Conservation (phyloP, 1,284 basidiomycete species). For the Pseudozyma thailandica region DNA sequence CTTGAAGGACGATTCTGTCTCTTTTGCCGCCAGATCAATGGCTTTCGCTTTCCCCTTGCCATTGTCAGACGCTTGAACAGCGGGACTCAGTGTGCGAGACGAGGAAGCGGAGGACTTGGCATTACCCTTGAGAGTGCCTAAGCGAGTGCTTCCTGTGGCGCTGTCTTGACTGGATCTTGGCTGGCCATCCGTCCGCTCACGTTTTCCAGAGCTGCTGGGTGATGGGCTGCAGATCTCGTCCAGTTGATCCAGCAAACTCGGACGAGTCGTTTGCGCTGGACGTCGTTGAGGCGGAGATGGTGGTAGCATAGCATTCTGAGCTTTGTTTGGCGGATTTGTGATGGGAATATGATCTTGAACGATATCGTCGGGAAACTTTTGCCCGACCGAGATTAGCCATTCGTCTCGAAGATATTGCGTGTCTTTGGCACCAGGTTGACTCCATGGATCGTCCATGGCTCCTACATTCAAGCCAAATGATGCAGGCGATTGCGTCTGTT, state of each 20-base stretch:
- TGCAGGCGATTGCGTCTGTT: conserved; percentile 2
- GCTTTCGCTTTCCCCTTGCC: too few species aligned
- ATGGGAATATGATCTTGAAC: conserved; percentile 6
- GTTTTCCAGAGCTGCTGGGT: conserved; percentile 5
- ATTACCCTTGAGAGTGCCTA: background rate
- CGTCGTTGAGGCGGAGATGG: background rate
- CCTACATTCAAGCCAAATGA: conserved; percentile 24
- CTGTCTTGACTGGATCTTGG: background rate
- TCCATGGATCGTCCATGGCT: conserved; percentile 14
- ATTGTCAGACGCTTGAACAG: background rate
- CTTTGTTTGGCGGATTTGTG: background rate
- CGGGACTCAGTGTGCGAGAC: background rate
- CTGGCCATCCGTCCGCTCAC: background rate
- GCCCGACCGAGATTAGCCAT: conserved; percentile 35
- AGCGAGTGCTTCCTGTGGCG: background rate
- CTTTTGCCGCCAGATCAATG: background rate
- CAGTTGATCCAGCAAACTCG: conserved; percentile 34
- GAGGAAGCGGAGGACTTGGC: background rate
- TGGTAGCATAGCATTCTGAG: background rate
- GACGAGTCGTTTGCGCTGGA: background rate
- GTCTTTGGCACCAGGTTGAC: conserved; percentile 12
- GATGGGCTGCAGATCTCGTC: conserved; percentile 32
- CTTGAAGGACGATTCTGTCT: background rate
- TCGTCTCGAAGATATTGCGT: conserved; percentile 27
- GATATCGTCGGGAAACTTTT: conserved; percentile 27